Conservation (phyloP, 306 rosid species). For the Alnus rubra region DNA sequence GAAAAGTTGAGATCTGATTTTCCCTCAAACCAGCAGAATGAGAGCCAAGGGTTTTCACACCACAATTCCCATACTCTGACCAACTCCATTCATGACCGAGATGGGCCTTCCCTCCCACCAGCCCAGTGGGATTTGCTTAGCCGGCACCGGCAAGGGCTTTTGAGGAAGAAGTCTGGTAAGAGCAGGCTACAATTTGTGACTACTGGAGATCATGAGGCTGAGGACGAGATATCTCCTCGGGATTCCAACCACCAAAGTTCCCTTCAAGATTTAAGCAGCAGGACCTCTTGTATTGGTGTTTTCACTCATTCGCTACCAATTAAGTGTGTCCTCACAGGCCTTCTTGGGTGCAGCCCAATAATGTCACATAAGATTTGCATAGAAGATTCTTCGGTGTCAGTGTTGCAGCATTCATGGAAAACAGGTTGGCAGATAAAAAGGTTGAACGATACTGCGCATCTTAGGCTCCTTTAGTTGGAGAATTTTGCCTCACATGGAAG, state of each 20-base stretch:
- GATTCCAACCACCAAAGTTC: conserved; percentile 62
- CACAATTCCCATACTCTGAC: conserved; percentile 57
- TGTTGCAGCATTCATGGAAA: conserved; percentile 88
- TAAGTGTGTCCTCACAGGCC: conserved; percentile 85
- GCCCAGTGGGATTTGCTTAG: conserved; percentile 67
- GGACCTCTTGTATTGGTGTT: conserved; percentile 68
- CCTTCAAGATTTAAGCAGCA: conserved; percentile 52
- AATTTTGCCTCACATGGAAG: conserved; percentile 2
- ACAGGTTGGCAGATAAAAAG: conserved; percentile 97
- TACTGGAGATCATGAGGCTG: conserved; percentile 68
- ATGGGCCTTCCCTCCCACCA: conserved; percentile 55
- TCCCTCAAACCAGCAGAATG: conserved; percentile 57
- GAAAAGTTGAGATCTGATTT: conserved; percentile 70
- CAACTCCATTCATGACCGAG: conserved; percentile 72
- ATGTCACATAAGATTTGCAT: conserved; percentile 86
- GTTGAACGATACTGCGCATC: conserved; percentile 88
- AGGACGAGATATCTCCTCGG: conserved; percentile 67
- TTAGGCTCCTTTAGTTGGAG: conserved; percentile 73
- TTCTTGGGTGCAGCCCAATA: conserved; percentile 85
- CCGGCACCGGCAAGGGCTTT: conserved; percentile 69
- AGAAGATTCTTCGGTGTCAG: conserved; percentile 93
- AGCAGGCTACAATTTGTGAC: conserved; percentile 92
- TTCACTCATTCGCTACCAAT: conserved; percentile 91
- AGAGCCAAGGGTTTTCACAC: conserved; percentile 54
- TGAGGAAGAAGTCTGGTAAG: conserved; percentile 85